phyloP scores from a whole-genome alignment of 495 filamentous ascomycete genomes.

The Xeromyces bisporus region DNA sequence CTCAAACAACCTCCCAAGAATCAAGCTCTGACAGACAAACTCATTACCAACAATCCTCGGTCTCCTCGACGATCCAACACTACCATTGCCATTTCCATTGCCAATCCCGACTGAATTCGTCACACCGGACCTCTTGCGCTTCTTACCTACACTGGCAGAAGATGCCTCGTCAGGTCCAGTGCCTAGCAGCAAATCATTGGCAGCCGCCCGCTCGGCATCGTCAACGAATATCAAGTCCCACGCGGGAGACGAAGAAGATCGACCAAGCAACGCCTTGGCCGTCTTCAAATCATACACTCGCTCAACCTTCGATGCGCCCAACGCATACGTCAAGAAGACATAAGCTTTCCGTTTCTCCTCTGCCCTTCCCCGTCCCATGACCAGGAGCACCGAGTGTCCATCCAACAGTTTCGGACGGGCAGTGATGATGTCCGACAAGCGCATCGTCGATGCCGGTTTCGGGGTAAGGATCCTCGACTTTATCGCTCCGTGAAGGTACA shows the following conservation, averaged over 20 bases:
- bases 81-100: constrained; percentile 9
- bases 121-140: constrained; percentile 36
- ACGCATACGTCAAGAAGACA: constrained; percentile 57
- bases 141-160: constrained; percentile 16
- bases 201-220: constrained; percentile 34
- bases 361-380: constrained; percentile 50
- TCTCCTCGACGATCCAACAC: constrained; percentile 19
- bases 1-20: constrained; percentile 63
- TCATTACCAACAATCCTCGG: constrained; percentile 64
- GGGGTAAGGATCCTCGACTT: constrained; percentile 50
- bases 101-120: constrained; percentile 22
- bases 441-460: constrained; percentile 39
- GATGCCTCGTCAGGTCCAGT: constrained; percentile 4
- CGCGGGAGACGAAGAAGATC: constrained; percentile 14
- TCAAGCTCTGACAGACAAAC: constrained; percentile 82
- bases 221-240: constrained; percentile 81
- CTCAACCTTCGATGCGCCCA: constrained; percentile 52
- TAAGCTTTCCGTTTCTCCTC: constrained; percentile 46
- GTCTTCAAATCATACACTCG: constrained; percentile 47
- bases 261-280: constrained; percentile 35
- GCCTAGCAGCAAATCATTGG: constrained; percentile 23
- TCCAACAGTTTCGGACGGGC: constrained; percentile 44
- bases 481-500: constrained; percentile 57
- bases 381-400: constrained; percentile 53
- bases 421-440: constrained; percentile 37